Base-by-base conservation (phyloP, 768 basidiomycete species). In the Gymnopilus junonius region DNA sequence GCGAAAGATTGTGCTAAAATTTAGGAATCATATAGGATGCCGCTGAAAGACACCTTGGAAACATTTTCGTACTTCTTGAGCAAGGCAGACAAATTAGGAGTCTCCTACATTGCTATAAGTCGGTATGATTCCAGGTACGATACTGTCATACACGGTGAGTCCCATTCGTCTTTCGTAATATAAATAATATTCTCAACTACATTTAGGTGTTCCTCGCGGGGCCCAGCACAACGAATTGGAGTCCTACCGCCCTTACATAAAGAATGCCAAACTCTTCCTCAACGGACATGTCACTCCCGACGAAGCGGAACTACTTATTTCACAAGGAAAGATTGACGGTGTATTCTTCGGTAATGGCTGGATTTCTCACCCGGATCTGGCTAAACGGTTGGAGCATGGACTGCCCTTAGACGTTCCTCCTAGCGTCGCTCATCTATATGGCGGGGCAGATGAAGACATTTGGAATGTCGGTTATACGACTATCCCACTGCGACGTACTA, bases 291-390 rank as follows among this genome's bases (percentile, higher is more conserved):
- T 83, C 14, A 74, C 71, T 8, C 77, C 78, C 1, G 72, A 73
- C 25, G 80, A 81, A 64, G 80, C 77, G 1, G 77, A 75, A 5
- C 58, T 65, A 37, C 73, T 82, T 20, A 63, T 83, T 25, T 37
- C 71, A 6, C 63, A 69, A 4, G 75, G 77, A 1, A 74, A 78
- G 40, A 69, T 76, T 11, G 79, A 81, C 45, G 80, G 71, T 0
- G 72, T 78, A 14, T 72, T 73, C 54, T 77, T 83, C 45, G 80
- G 82, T 7, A 65, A 74, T 55, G 59, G 70, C 40, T 81, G 73
- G 70, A 74, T 82, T 48, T 70, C 73, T 10, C 81, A 83, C 61
- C 80, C 82, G 1, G 82, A 83, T 65, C 62, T 82, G 14, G 76
- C 68, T 51, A 75, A 76, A 65, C 76, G 80, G 15, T 65, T 80